Conservation (phyloP, 768 basidiomycete genomes). For the Cubamyces lactineus region DNA sequence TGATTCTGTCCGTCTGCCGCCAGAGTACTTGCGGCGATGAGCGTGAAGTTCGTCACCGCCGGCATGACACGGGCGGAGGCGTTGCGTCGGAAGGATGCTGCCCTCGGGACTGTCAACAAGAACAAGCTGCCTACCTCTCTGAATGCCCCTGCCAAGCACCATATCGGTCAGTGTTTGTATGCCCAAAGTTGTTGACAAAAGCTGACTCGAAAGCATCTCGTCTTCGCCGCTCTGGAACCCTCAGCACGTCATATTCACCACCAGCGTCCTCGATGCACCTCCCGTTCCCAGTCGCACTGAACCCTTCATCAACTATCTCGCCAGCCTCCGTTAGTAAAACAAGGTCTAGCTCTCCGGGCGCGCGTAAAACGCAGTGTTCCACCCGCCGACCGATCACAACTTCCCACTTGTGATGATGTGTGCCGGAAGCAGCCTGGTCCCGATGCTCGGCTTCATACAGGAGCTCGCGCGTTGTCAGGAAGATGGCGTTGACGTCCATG, state of each 20-base stretch:
- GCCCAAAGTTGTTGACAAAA: too few species aligned
- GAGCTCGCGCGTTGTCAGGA: conserved; percentile 68
- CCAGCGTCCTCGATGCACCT: conserved; percentile 46
- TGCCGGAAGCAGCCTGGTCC: conserved; percentile 52
- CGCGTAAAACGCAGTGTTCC: conserved; percentile 43
- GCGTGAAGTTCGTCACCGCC: conserved; percentile 37
- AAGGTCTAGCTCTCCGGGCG: conserved; percentile 45
- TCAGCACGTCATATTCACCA: conserved; percentile 44
- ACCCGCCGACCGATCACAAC: conserved; percentile 43
- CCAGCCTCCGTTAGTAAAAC: conserved; percentile 40
- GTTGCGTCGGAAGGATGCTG: conserved; percentile 42
- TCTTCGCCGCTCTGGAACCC: conserved; percentile 52
- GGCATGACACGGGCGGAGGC: conserved; percentile 39
- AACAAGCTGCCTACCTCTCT: conserved; percentile 43
- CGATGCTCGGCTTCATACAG: conserved; percentile 55
- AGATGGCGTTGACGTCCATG: conserved; percentile 89
- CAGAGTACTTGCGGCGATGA: conserved; percentile 34
- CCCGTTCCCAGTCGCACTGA: conserved; percentile 37
- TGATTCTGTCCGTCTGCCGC: too few species aligned
- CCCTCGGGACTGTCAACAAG: conserved; percentile 43
- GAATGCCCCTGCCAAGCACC: conserved; percentile 43
- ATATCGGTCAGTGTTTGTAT: conserved; percentile 38
- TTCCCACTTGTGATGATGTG: conserved; percentile 50
- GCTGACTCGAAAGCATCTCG: conserved; percentile 33
- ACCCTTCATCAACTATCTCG: conserved; percentile 47